These are phyloP conservation scores for Pythium dissimile DNA, from an alignment of 352 stramenopile genomes.

Conservation along the genomic window DNA sequence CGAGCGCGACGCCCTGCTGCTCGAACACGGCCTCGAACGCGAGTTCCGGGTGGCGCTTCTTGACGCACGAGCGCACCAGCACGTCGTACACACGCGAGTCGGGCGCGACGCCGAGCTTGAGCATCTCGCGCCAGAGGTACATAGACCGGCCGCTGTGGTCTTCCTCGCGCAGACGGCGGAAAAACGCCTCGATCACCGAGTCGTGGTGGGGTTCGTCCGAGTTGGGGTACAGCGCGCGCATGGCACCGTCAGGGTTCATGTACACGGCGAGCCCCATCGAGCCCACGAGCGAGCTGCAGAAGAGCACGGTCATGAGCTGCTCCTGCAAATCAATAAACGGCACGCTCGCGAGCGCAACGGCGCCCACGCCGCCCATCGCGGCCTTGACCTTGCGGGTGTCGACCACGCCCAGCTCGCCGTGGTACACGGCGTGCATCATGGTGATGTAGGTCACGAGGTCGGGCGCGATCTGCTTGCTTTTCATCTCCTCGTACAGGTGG, in stretches of 20 bases:
- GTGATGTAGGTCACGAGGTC: slow-evolving; percentile 82
- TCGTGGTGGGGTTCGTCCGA: slow-evolving; percentile 63
- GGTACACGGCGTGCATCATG: slow-evolving; percentile 87
- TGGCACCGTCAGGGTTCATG: slow-evolving; percentile 81
- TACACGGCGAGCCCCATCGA: slow-evolving; percentile 82
- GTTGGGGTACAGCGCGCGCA: slow-evolving; percentile 78
- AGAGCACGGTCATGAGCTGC: slow-evolving; percentile 69
- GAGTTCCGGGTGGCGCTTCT: slow-evolving; percentile 80
- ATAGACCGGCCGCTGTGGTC: slow-evolving; percentile 80
- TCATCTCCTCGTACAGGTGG: slow-evolving; percentile 85
- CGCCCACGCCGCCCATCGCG: slow-evolving; percentile 50
- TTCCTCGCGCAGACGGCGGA: slow-evolving; percentile 78
- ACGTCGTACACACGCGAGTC: slow-evolving; percentile 78
- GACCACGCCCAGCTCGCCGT: slow-evolving; percentile 65
- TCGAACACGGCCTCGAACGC: slow-evolving; percentile 71
- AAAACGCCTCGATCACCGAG: slow-evolving; percentile 75
- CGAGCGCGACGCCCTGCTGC: slow-evolving; percentile 42
- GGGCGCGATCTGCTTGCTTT: slow-evolving; percentile 58
- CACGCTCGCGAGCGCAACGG: slow-evolving; percentile 50
- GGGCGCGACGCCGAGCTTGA: slow-evolving; percentile 58
- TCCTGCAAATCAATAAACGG: slow-evolving; percentile 75
- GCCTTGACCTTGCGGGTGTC: slow-evolving; percentile 68
- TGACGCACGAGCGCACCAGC: slow-evolving; percentile 75
- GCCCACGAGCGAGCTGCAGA: slow-evolving; percentile 66
- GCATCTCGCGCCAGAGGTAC: slow-evolving; percentile 86